These are phyloP conservation scores for Aspergillus awamori DNA, from an alignment of 2,329 filamentous ascomycete species.

Conservation along the genomic window DNA sequence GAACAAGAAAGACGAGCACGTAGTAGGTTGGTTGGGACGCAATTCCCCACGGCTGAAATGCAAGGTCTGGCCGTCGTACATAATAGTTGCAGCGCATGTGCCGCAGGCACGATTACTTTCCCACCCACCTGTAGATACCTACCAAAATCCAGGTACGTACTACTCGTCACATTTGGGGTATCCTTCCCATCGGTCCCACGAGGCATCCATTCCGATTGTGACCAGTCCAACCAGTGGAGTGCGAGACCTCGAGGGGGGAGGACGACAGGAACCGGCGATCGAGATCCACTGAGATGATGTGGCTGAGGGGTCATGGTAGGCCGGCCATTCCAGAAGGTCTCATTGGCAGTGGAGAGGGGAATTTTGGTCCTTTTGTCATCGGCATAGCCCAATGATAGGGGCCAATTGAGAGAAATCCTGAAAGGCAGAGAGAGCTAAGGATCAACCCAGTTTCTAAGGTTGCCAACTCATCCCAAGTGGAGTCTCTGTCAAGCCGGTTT, in stretches of 20 bases:
- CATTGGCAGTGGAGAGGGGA: conserved; percentile 19
- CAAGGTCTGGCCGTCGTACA: conserved; percentile 22
- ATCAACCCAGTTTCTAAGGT: conserved; percentile 13
- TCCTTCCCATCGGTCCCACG: conserved; percentile 16
- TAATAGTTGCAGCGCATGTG: conserved; percentile 16
- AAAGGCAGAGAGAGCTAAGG: conserved; percentile 13
- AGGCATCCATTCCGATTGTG: conserved; percentile 20
- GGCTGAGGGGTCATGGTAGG: conserved; percentile 13
- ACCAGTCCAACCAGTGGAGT: conserved; percentile 25
- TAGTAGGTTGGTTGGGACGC: conserved; percentile 6
- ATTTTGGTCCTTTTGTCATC: conserved; percentile 10
- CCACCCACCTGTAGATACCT: conserved; percentile 13
- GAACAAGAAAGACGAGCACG: background rate
- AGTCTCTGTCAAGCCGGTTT: conserved; percentile 15
- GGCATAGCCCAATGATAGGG: conserved; percentile 22
- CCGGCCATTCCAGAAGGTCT: conserved; percentile 16
- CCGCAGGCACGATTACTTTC: conserved; percentile 11
- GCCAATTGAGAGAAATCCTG: conserved; percentile 3
- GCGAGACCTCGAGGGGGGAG: conserved; percentile 11
- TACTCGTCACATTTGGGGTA: conserved; percentile 17
- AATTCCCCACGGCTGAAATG: conserved; percentile 14
- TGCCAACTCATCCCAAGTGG: conserved; percentile 27
- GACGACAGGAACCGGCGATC: conserved; percentile 17
- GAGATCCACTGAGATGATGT: conserved; percentile 15
- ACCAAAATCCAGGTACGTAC: too few species aligned